Conservation (phyloP, 257 asterid genomes). For the Salvia miltiorrhiza region DNA sequence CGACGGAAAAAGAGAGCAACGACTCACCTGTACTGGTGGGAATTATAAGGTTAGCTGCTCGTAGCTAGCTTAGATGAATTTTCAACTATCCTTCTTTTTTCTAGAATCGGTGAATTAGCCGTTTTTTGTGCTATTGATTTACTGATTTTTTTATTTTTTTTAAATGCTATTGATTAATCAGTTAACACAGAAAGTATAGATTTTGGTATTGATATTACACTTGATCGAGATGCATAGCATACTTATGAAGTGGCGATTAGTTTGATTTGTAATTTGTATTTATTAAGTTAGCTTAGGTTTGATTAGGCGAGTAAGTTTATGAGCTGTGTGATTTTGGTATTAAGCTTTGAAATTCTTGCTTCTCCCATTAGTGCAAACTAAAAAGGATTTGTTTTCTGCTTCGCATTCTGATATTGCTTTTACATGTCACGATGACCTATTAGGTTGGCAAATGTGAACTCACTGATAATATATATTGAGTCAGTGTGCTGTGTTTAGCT, state of each 20-base stretch:
- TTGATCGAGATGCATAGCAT: not conserved
- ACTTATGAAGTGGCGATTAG: not conserved
- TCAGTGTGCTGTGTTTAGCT: not conserved
- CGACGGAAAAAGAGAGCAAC: slow-evolving; percentile 10
- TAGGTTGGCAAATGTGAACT: not conserved
- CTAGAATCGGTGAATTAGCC: not conserved
- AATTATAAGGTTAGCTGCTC: slow-evolving; percentile 29
- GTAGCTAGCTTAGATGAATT: slow-evolving; percentile 8
- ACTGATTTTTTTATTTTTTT: not conserved
- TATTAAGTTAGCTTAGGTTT: not conserved
- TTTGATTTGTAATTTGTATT: not conserved
- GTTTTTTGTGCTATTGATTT: not conserved
- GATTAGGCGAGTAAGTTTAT: not conserved
- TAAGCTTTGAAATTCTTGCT: not conserved
- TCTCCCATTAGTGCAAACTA: slow-evolving; percentile 14
- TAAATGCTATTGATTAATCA: not conserved
- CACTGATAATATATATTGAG: slow-evolving; percentile 7
- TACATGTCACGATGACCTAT: not conserved
- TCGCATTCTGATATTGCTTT: not conserved
- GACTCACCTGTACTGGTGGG: slow-evolving; percentile 1
- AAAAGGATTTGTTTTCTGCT: slow-evolving; percentile 8
- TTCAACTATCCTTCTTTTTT: not conserved
- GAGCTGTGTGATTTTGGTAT: not conserved
- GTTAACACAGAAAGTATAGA: not conserved
- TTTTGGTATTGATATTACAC: not conserved